Conservation (phyloP, 257 asterid genomes). For the Scutellaria barbata region DNA sequence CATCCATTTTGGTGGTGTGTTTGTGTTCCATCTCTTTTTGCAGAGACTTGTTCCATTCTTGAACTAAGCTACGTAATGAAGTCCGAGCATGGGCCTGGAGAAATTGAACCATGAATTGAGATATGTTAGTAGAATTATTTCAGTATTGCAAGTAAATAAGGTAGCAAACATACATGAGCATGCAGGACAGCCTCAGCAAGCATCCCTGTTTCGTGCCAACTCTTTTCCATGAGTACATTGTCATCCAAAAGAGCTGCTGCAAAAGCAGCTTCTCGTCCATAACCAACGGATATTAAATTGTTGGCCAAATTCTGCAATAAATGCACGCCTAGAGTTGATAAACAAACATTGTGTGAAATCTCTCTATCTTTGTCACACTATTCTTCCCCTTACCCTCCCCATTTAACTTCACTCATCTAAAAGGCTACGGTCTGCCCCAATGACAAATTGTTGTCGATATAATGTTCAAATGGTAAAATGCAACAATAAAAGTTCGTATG, state of each 20-base stretch:
- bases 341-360: background rate
- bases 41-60: slow-evolving; percentile 86
- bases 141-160: background rate
- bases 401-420: too few relatives aligned
- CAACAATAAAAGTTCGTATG: too few relatives aligned
- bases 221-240: slow-evolving; percentile 93
- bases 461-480: too few relatives aligned
- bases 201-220: slow-evolving; percentile 99
- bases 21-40: slow-evolving; percentile 85
- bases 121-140: background rate
- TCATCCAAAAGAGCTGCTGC: slow-evolving; percentile 97
- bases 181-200: slow-evolving; percentile 98
- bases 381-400: too few relatives aligned
- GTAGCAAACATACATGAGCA: slow-evolving; percentile 63
- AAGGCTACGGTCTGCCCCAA: too few relatives aligned
- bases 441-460: too few relatives aligned
- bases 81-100: slow-evolving; percentile 97
- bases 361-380: too few relatives aligned
- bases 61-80: slow-evolving; percentile 79
- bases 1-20: slow-evolving; percentile 73
- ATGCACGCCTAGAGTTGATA: slow-evolving; percentile 2
- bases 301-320: slow-evolving; percentile 83
- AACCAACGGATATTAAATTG: slow-evolving; percentile 84
- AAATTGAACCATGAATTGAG: background rate
- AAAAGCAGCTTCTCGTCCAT: slow-evolving; percentile 97